Percentiles rank a stretch among this genome's conserved stretches.
These are phyloP conservation scores for Laetiporus sulphureus DNA, from an alignment of 1,284 basidiomycete genomes.

Conservation along the genomic window DNA sequence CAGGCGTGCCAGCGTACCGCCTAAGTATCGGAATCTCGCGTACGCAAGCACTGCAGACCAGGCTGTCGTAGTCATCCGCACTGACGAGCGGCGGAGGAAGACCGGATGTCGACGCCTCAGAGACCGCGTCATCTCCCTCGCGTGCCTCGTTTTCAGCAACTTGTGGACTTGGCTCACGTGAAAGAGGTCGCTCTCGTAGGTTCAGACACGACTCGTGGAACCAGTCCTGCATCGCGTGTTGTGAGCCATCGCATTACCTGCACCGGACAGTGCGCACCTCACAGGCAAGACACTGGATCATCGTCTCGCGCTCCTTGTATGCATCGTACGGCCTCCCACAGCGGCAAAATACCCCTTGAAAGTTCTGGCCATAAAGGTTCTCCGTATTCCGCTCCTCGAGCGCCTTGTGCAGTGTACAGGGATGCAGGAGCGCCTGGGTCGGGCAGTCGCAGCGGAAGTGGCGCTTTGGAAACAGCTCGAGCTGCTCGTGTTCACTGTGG, in stretches of 20 bases:
- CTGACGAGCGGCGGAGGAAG: slow-evolving; percentile 61
- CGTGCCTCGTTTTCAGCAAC: slow-evolving; percentile 11
- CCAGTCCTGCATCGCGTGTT: slow-evolving; percentile 61
- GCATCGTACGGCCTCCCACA: slow-evolving; percentile 66
- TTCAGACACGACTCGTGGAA: slow-evolving; percentile 82
- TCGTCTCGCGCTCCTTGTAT: slow-evolving; percentile 65
- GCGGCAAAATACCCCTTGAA: slow-evolving; percentile 60
- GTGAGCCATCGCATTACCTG: slow-evolving; percentile 6
- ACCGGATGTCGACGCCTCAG: slow-evolving; percentile 54
- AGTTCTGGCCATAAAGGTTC: slow-evolving; percentile 67
- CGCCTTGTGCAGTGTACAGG: slow-evolving; percentile 53
- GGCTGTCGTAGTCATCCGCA: slow-evolving; percentile 60
- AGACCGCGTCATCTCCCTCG: slow-evolving; percentile 40
- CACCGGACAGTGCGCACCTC: slow-evolving; percentile 46
- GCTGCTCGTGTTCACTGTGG: slow-evolving; percentile 74
- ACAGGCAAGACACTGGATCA: slow-evolving; percentile 79
- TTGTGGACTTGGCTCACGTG: slow-evolving; percentile 38
- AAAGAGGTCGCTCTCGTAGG: slow-evolving; percentile 54
- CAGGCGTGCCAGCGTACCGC: slow-evolving; percentile 58
- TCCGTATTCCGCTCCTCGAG: slow-evolving; percentile 45
- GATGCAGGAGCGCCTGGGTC: slow-evolving; percentile 48
- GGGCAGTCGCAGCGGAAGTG: slow-evolving; percentile 78
- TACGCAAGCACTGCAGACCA: slow-evolving; percentile 66
- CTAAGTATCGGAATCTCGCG: slow-evolving; percentile 42
- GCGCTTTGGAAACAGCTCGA: slow-evolving; percentile 80